Evolutionary conservation across 75 land plant genomes (phyloP), one percentile per base, ranked within the genome.

Genomic region (Adiantum capillusveneris): DNA sequence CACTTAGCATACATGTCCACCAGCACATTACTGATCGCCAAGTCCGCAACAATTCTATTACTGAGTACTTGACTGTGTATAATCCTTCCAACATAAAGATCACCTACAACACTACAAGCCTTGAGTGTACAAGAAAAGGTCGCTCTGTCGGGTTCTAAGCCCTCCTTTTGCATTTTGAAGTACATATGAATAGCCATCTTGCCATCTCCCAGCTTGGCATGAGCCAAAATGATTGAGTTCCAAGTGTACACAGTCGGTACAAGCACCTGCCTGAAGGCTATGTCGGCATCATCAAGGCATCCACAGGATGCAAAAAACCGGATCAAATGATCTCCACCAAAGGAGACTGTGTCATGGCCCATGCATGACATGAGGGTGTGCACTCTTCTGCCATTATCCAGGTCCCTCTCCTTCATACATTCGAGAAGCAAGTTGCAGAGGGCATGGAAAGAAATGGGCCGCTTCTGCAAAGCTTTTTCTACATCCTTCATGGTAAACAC

Each of bases 1-100:
- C 78, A 56, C 52, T 79, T 79, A 0, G 59, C 43, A 55, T 79
- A 79, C 31, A 79, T 75, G 41, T 79, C 66, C 7, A 79, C 45
- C 13, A 79, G 20, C 6, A 74, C 59, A 60, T 65, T 75, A 11
- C 78, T 70, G 17, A 79, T 50, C 25, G 69, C 65, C 27, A 58
- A 52, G 60, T 75, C 68, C 27, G 60, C 45, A 22, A 53, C 60
- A 20, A 79, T n/a, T 0, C 67, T 69, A 16, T 31, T 11, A 7
- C 55, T 25, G 14, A 80, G 46, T 7, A 70, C 65, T 24, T 54
- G 0, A 5, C 66, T 63, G 65, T 80, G 79, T 1, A 66, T 73
- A 31, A 74, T 71, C 56, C 46, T 66, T 22, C 79, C 83, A 34
- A 71, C 69, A 17, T 29, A 54, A 1, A 72, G 18, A 43, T 68